A percentile compares a stretch with the other conserved stretches of the same genome.
Evolutionary conservation across 306 rosid species (phyloP).

Genomic region (Carpinus viminea): DNA sequence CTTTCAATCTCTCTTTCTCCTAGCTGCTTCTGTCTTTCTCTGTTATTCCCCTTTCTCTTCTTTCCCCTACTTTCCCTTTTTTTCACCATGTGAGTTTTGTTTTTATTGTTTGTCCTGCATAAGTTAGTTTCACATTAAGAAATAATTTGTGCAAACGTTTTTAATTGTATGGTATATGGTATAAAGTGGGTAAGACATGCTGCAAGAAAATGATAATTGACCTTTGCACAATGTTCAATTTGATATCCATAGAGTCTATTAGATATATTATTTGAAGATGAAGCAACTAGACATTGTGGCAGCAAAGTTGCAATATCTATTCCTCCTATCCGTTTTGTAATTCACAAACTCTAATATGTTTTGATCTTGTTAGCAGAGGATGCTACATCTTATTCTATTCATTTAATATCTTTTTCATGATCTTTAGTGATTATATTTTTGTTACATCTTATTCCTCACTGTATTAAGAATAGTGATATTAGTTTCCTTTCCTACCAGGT

Average conservation of each 20-base stretch:
- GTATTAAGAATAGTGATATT: slow-evolving; percentile 19
- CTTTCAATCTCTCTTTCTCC: too few species aligned
- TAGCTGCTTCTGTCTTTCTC: too few species aligned
- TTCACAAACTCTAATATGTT: background rate
- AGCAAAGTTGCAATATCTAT: background rate
- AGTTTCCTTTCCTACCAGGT: slow-evolving; percentile 57
- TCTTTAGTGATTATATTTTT: background rate
- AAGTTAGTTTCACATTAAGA: background rate
- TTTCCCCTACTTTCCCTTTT: too few species aligned
- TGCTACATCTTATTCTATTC: background rate
- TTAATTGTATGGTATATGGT: background rate
- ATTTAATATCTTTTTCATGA: background rate
- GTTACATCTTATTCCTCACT: background rate
- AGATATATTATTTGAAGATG: too few species aligned
- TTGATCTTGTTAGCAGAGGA: background rate
- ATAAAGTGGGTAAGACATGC: background rate
- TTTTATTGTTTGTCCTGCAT: too few species aligned
- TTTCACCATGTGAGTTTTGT: too few species aligned
- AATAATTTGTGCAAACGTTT: background rate
- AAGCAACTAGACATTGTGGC: background rate
- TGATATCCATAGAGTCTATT: background rate
- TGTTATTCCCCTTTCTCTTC: too few species aligned
- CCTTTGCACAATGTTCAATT: background rate
- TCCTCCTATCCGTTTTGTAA: background rate
- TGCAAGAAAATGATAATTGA: background rate